These are phyloP conservation scores for Porcisia deanei DNA, from an alignment of 208 protist species.

Conservation along the genomic window DNA sequence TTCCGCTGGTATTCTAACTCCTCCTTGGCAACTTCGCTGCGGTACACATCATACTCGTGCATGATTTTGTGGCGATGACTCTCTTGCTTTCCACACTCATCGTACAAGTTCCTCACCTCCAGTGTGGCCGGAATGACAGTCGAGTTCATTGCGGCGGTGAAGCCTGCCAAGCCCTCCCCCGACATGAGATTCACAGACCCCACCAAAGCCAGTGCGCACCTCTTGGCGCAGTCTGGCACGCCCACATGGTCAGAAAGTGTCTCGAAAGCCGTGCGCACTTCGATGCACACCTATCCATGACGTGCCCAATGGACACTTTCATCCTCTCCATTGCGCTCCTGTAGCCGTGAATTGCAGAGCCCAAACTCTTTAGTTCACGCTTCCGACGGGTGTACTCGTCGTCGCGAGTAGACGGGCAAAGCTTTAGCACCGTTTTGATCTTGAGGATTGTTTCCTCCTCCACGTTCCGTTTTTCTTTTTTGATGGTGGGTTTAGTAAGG, in stretches of 20 bases:
- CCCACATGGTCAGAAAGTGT: constrained; percentile 28
- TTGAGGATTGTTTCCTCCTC: constrained; percentile 27
- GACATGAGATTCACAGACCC: constrained; percentile 37
- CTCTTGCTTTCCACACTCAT: constrained; percentile 51
- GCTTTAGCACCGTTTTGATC: constrained; percentile 41
- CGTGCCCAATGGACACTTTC: constrained; percentile 31
- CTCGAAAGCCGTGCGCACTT: constrained; percentile 44
- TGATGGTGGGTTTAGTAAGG: constrained; percentile 3
- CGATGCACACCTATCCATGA: constrained; percentile 28
- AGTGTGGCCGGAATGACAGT: constrained; percentile 29
- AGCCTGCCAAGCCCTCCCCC: constrained; percentile 25
- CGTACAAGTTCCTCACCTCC: constrained; percentile 41
- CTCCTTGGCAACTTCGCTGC: constrained; percentile 50
- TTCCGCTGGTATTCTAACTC: constrained; percentile 54
- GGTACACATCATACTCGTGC: constrained; percentile 61
- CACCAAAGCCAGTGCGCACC: constrained; percentile 30
- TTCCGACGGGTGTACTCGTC: constrained; percentile 44
- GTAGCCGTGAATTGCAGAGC: constrained; percentile 38
- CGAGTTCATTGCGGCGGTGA: constrained; percentile 37
- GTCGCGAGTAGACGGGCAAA: constrained; percentile 44
- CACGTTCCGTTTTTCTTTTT: neutral
- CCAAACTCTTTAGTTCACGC: constrained; percentile 35
- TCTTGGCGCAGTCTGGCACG: constrained; percentile 24
- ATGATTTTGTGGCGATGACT: constrained; percentile 44
- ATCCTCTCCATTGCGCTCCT: constrained; percentile 46